Evolutionary conservation across 2,329 filamentous ascomycete genomes (phyloP).

Genomic region (Hypoxylon sp.): DNA sequence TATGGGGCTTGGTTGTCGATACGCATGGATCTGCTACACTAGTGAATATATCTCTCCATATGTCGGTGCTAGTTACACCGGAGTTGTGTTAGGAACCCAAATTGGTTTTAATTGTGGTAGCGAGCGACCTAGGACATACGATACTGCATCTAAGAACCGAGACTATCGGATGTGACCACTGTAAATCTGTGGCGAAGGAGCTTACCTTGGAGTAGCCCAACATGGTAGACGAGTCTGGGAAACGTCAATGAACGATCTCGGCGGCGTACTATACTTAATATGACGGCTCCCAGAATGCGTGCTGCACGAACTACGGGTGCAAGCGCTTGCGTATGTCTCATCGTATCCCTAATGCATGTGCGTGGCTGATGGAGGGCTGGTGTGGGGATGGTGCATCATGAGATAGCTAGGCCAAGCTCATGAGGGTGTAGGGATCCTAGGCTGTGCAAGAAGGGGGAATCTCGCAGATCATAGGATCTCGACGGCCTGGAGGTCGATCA

Average conservation of each 20-base stretch:
- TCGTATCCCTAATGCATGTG: conserved; percentile 46
- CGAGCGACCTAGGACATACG: conserved; percentile 27
- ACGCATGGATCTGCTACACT: conserved; percentile 28
- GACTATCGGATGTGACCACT: conserved; percentile 42
- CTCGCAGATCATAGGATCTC: conserved; percentile 49
- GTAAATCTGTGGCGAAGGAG: conserved; percentile 28
- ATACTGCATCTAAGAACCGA: conserved; percentile 38
- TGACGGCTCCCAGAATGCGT: conserved; percentile 39
- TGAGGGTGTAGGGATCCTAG: conserved; percentile 43
- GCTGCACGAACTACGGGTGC: conserved; percentile 42
- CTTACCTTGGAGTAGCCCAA: conserved; percentile 18
- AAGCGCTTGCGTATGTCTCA: conserved; percentile 48
- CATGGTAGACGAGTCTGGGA: conserved; percentile 1
- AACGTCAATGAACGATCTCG: conserved; percentile 21
- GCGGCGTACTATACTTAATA: conserved; percentile 31
- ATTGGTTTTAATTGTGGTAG: conserved; percentile 25
- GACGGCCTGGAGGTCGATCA: conserved; percentile 46
- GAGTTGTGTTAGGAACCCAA: conserved; percentile 19
- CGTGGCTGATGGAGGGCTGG: conserved; percentile 46
- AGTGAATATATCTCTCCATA: conserved; percentile 28
- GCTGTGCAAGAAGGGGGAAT: conserved; percentile 41
- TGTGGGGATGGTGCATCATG: conserved; percentile 47
- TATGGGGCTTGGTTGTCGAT: conserved; percentile 7
- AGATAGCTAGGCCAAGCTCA: conserved; percentile 41
- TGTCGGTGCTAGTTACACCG: conserved; percentile 17